Conservation (phyloP, 305 asterid genomes). For the Solanum hybrid region DNA sequence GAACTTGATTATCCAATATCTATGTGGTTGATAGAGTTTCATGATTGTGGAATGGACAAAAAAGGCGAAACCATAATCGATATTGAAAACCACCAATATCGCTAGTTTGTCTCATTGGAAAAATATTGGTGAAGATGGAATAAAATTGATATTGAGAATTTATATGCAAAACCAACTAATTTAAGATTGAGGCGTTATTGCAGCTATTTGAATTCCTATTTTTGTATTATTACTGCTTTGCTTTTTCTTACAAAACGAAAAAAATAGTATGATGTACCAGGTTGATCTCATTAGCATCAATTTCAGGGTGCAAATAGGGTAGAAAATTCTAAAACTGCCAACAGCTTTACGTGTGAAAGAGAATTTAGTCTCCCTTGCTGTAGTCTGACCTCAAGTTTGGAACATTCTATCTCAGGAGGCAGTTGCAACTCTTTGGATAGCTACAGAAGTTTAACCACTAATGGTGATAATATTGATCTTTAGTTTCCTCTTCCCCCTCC, state of each 20-base stretch:
- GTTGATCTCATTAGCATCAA: constrained; percentile 5
- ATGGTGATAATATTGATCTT: constrained; percentile 31
- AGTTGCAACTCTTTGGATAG: constrained; percentile 50
- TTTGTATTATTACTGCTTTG: background rate
- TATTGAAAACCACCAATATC: background rate
- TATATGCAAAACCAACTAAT: background rate
- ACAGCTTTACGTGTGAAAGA: constrained; percentile 28
- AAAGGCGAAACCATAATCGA: background rate
- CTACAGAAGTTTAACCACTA: constrained; percentile 30
- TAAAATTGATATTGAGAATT: background rate
- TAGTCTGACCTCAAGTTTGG: constrained; percentile 35
- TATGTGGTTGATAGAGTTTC: background rate
- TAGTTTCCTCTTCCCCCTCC: background rate
- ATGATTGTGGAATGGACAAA: background rate
- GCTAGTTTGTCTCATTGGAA: background rate
- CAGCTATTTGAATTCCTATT: background rate
- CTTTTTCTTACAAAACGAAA: background rate
- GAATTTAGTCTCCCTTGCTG: constrained; percentile 24
- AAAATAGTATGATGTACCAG: background rate
- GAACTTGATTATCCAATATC: background rate
- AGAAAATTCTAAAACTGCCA: constrained; percentile 17
- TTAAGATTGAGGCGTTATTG: background rate
- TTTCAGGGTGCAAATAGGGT: constrained; percentile 34
- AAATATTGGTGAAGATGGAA: background rate
- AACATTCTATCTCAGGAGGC: constrained; percentile 51